Evolutionary conservation across 495 filamentous ascomycete genomes (phyloP).

Genomic region (Usnea hakonensis): DNA sequence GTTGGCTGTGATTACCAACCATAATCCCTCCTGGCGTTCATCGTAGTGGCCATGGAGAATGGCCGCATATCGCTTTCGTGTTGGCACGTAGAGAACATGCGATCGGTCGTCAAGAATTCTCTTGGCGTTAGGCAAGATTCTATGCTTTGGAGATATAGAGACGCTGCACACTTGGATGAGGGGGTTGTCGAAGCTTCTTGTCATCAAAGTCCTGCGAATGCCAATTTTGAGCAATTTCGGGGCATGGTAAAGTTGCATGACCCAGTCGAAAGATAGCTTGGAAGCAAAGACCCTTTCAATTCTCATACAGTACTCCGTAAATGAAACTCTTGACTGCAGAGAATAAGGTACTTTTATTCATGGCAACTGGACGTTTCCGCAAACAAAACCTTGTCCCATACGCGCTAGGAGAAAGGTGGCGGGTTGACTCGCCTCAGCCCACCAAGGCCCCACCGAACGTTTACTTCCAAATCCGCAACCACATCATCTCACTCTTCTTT

Average conservation of each 20-base stretch:
- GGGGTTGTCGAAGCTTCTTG: not conserved
- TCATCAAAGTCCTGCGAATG: not conserved
- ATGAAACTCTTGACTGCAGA: not conserved
- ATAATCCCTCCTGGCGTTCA: slow-evolving; percentile 23
- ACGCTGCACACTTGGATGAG: slow-evolving; percentile 10
- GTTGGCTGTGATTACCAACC: slow-evolving; percentile 27
- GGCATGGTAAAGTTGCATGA: not conserved
- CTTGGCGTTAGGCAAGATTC: not conserved
- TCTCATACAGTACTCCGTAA: too few species aligned
- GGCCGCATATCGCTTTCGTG: slow-evolving; percentile 1
- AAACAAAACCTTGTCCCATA: not conserved
- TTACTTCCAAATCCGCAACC: too few species aligned
- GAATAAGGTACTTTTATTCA: not conserved
- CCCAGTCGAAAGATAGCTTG: not conserved
- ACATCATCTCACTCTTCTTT: not conserved
- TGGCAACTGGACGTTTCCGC: not conserved
- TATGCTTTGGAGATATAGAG: slow-evolving; percentile 5
- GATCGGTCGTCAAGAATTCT: slow-evolving; percentile 13
- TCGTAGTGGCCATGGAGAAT: slow-evolving; percentile 4
- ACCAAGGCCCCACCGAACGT: not conserved
- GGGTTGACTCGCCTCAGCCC: not conserved
- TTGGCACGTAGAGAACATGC: slow-evolving; percentile 23
- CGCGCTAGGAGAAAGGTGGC: not conserved
- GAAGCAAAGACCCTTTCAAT: too few species aligned
- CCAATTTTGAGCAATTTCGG: not conserved